Percentiles rank a stretch among this genome's conserved stretches.
These are phyloP conservation scores for Coniochaeta ligniaria DNA, from an alignment of 2,329 filamentous ascomycete species.

Conservation along the genomic window DNA sequence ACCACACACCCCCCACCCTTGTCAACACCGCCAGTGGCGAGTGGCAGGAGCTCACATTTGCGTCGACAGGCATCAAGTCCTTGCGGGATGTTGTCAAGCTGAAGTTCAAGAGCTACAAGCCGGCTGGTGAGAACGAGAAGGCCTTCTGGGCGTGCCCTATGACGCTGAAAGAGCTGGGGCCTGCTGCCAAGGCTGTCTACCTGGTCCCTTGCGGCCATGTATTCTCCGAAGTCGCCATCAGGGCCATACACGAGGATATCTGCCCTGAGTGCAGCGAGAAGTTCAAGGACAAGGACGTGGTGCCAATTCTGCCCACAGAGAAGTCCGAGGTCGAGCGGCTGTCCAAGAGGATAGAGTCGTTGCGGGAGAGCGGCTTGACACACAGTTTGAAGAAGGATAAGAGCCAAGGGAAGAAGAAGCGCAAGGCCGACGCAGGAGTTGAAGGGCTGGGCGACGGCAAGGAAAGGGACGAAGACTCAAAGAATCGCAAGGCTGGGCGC, in stretches of 20 bases:
- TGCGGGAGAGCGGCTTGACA: slow-evolving; percentile 66
- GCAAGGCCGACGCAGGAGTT: slow-evolving; percentile 49
- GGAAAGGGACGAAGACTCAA: slow-evolving; percentile 19
- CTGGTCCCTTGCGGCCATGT: slow-evolving; percentile 92
- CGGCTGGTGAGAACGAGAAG: slow-evolving; percentile 34
- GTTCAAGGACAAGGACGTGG: slow-evolving; percentile 68
- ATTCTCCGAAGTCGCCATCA: slow-evolving; percentile 80
- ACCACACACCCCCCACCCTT: slow-evolving; percentile 11
- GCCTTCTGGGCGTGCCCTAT: slow-evolving; percentile 71
- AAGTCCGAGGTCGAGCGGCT: slow-evolving; percentile 65
- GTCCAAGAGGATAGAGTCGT: slow-evolving; percentile 55
- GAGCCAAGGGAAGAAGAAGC: slow-evolving; percentile 60
- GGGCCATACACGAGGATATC: slow-evolving; percentile 60
- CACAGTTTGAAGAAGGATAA: slow-evolving; percentile 85
- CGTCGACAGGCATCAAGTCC: slow-evolving; percentile 60
- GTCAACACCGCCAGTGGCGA: slow-evolving; percentile 13
- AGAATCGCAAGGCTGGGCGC: slow-evolving; percentile 15
- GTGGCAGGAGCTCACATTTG: slow-evolving; percentile 28
- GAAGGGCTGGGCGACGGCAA: slow-evolving; percentile 25
- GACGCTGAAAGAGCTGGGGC: slow-evolving; percentile 78
- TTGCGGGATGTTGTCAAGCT: slow-evolving; percentile 84
- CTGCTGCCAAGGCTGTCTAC: slow-evolving; percentile 74
- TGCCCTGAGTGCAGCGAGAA: slow-evolving; percentile 68
- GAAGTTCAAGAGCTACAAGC: slow-evolving; percentile 52
- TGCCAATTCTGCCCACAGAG: slow-evolving; percentile 71